Conservation (phyloP, 75 land plant genomes). For the Cunninghamia lanceolata region DNA sequence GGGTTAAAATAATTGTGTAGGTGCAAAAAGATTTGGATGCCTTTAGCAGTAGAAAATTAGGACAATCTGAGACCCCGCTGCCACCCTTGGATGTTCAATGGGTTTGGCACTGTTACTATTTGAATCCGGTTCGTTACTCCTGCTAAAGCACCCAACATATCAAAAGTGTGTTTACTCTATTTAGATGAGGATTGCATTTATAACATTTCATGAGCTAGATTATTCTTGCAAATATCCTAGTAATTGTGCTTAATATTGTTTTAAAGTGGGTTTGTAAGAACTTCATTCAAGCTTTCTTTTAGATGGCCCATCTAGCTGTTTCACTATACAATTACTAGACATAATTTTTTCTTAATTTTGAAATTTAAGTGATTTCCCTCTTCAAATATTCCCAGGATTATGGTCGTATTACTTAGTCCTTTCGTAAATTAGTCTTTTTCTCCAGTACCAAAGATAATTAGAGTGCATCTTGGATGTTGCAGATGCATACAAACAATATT, state of each 20-base stretch:
- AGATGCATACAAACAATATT: conserved; percentile 63
- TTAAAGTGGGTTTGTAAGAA: too few relatives aligned
- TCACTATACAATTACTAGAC: too few relatives aligned
- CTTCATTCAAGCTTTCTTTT: too few relatives aligned
- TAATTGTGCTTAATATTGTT: too few relatives aligned
- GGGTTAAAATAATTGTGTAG: conserved; percentile 28
- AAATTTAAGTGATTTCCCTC: too few relatives aligned
- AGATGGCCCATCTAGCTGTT: too few relatives aligned
- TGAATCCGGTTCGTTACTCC: conserved; percentile 55
- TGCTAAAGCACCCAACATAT: too few relatives aligned
- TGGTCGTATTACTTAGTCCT: too few relatives aligned
- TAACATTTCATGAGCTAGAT: too few relatives aligned
- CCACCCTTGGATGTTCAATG: conserved; percentile 82
- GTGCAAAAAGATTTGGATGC: conserved; percentile 84
- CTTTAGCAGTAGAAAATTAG: conserved; percentile 52
- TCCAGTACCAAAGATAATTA: not conserved
- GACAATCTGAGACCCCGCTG: conserved; percentile 37
- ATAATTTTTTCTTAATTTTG: too few relatives aligned
- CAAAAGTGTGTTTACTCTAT: not conserved
- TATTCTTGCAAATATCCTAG: not conserved
- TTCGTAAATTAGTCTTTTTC: not conserved
- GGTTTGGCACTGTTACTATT: conserved; percentile 92
- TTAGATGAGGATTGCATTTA: too few relatives aligned
- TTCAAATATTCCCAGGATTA: too few relatives aligned
- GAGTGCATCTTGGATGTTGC: conserved; percentile 4